Base-by-base conservation (phyloP, 2,329 filamentous ascomycete species). In the Xylaria hypoxylon region DNA sequence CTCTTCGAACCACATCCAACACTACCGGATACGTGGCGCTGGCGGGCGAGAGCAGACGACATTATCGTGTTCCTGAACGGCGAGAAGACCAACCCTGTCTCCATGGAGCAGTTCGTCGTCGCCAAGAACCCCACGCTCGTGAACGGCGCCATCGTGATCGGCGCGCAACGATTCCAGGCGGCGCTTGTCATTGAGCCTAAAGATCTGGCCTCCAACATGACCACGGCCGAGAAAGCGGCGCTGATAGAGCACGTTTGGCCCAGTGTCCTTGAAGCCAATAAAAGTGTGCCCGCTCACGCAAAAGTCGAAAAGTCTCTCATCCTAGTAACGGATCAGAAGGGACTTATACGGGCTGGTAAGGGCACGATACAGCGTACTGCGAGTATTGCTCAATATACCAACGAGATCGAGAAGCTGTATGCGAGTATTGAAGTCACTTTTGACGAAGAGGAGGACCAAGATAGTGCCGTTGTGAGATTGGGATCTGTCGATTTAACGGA, bases 1-100 rank as follows among this genome's bases (percentile, higher is more conserved):
- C 64, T 77, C 2, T 74, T 74, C 35, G 59, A 68, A 22, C 71
- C 51, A 5, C 74, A 77, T 56, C 72, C 72, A 2, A 68, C 62
- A 1, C 48, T 74, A 0, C 60, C 73, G 1, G 64, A 76, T n/a
- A 48, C 65, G 7, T 77, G 76, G 76, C 57, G 69, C 6, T 77
- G 72, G 71, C 67, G 68, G 3, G 74, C 73, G 5, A 71, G 74
- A 1, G 71, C 73, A 5, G 75, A 77, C 64, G 75, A 77, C 19
- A 77, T 77, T 11, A 74, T 77, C 48, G 71, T 77, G 8, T 76
- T 76, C 19, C 62, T 74, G 1, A 80, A 73, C 67, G 77, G 71
- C 19, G 75, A 77, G 33, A 78, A 76, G 55, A 72, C 72, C 2
- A 76, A 76, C 58, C 74, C 73, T 0, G 62, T 76, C 8, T 71